These are phyloP conservation scores for Vinca major DNA, from an alignment of 305 asterid genomes.

Conservation along the genomic window DNA sequence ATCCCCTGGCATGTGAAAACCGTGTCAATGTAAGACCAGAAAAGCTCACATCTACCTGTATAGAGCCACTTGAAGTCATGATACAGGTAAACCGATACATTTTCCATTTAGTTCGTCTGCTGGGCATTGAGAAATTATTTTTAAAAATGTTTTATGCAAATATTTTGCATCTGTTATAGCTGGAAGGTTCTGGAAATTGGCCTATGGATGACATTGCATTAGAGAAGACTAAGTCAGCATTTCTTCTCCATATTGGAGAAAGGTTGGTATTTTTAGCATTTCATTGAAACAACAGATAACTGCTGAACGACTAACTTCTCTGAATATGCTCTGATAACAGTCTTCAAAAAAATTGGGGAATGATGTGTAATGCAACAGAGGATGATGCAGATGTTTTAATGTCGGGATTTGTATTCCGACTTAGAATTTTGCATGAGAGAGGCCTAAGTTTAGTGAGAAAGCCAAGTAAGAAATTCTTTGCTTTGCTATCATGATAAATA, in stretches of 20 bases:
- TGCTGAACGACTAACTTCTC: conserved; percentile 17
- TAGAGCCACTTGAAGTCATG: conserved; percentile 80
- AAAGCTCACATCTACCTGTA: conserved; percentile 54
- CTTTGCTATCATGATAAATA: conserved; percentile 3
- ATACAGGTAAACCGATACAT: conserved; percentile 58
- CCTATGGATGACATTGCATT: conserved; percentile 86
- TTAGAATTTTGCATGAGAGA: conserved; percentile 85
- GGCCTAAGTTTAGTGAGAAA: conserved; percentile 60
- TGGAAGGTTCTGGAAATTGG: conserved; percentile 99
- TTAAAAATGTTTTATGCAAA: background rate
- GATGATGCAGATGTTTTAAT: conserved; percentile 73
- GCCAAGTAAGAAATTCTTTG: conserved; percentile 37
- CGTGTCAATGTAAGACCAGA: conserved; percentile 34
- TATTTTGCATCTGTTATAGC: conserved; percentile 36
- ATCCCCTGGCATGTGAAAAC: conserved; percentile 72
- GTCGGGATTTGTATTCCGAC: conserved; percentile 96
- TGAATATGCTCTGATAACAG: conserved; percentile 39
- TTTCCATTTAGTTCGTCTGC: conserved; percentile 1
- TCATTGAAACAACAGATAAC: background rate
- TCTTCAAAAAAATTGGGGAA: conserved; percentile 62
- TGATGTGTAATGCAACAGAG: conserved; percentile 66
- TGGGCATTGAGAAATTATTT: background rate
- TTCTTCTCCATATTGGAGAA: conserved; percentile 85
- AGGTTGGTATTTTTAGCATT: conserved; percentile 41
- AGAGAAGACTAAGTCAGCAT: conserved; percentile 94